Percentiles rank a stretch among this genome's conserved stretches.
These are phyloP conservation scores for Cyclospora cayetanensis DNA, from an alignment of 169 alveolate genomes.

Conservation along the genomic window DNA sequence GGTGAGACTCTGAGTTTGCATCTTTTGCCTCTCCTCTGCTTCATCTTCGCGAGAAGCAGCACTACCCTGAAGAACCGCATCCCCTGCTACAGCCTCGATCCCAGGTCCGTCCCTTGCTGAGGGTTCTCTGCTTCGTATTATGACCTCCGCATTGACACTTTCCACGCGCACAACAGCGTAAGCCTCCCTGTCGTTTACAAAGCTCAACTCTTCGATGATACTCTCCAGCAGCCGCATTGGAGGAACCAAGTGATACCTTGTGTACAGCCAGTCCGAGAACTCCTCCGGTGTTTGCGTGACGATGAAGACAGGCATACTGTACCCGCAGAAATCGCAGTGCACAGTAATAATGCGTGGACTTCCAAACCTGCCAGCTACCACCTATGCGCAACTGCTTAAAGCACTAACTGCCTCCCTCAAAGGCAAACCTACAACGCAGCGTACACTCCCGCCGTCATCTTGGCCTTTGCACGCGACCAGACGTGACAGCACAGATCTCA, in stretches of 20 bases:
- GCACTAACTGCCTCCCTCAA: too few relatives aligned
- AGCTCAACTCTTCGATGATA: neutral
- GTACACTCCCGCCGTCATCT: too few relatives aligned
- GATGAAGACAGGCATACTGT: conserved; percentile 14
- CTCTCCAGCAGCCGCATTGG: neutral
- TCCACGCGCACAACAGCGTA: conserved; percentile 7
- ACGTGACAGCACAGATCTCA: too few relatives aligned
- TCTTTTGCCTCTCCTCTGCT: neutral
- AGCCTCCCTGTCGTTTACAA: neutral
- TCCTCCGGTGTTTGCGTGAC: conserved; percentile 7
- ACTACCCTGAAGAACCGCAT: too few relatives aligned
- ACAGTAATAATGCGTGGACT: too few relatives aligned
- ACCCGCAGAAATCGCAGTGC: too few relatives aligned
- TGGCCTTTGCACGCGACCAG: too few relatives aligned
- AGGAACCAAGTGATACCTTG: neutral
- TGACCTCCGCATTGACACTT: neutral
- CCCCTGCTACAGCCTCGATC: neutral
- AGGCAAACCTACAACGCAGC: too few relatives aligned
- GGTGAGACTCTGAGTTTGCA: neutral
- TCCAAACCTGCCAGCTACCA: too few relatives aligned
- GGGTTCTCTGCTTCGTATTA: neutral
- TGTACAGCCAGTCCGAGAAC: conserved; percentile 27
- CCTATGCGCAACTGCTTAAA: too few relatives aligned
- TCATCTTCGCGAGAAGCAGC: neutral
- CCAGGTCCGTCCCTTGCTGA: neutral